Conservation (phyloP, 202 grass and related monocot genomes). For the Eragrostis tef region DNA sequence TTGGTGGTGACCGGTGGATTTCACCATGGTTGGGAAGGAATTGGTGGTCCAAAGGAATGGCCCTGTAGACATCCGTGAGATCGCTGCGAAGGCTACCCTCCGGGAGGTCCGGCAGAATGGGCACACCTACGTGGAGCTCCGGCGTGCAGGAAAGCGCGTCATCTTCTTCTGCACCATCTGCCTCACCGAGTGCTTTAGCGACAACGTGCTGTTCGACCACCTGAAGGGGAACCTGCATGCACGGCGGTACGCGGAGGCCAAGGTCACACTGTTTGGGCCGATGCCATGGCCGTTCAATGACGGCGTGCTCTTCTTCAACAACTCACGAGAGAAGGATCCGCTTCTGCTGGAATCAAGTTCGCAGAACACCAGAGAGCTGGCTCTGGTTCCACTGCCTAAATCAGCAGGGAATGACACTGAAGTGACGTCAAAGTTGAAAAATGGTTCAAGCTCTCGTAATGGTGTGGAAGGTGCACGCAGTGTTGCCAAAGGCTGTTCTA, state of each 20-base stretch:
- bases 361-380: slow-evolving; percentile 54
- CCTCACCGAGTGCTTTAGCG: slow-evolving; percentile 90
- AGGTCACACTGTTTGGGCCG: slow-evolving; percentile 84
- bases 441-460: slow-evolving; percentile 49
- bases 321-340: slow-evolving; percentile 51
- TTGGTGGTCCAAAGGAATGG: slow-evolving; percentile 60
- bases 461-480: slow-evolving; percentile 17
- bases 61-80: slow-evolving; percentile 74
- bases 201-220: slow-evolving; percentile 93
- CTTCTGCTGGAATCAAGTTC: slow-evolving; percentile 50
- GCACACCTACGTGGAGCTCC: slow-evolving; percentile 85
- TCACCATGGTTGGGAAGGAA: slow-evolving; percentile 81
- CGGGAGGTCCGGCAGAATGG: slow-evolving; percentile 82
- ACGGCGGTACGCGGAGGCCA: slow-evolving; percentile 64
- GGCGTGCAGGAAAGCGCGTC: slow-evolving; percentile 67
- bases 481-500: slow-evolving; percentile 35
- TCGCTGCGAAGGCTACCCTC: slow-evolving; percentile 77
- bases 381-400: slow-evolving; percentile 55
- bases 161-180: slow-evolving; percentile 99
- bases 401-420: slow-evolving; percentile 46
- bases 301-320: slow-evolving; percentile 92
- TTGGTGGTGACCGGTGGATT: slow-evolving; percentile 11
- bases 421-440: slow-evolving; percentile 54
- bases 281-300: slow-evolving; percentile 97
- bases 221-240: slow-evolving; percentile 84